Base-by-base conservation (phyloP, 345 rosid genomes). In the Camelina hispida region DNA sequence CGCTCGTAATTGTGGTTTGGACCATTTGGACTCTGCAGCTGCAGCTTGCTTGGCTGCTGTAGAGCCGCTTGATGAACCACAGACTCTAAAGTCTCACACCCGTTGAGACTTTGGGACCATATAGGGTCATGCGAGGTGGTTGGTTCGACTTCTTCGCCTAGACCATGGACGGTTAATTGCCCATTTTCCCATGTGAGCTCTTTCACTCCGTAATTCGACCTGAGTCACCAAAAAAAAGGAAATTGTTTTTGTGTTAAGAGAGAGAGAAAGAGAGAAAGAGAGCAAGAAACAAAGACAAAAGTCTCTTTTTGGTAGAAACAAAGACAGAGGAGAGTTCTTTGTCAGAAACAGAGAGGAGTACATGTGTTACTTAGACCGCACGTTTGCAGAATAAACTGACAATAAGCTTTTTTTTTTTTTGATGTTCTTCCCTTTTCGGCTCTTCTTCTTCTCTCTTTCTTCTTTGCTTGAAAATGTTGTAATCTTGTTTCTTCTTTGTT, bases 141-240 rank as follows among this genome's bases (percentile, higher is more conserved):
- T 18, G 75, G 81, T 22, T 68, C 76, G 38, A 66, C 58, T 34
- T 46, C 68, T 20, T 78, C 78, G 52, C 78, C 73, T 32, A 82
- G 82, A 56, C 86, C 90, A 47, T 83, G 78, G 69, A 84, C 81
- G 5, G 83, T 79, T 59, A 79, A 3, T 44, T 86, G 84, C 51
- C 88, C 86, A 68, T 84, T 86, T 57, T 81, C 83, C 87, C 90
- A 87, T 67, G 82, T 80, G 32, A 81, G 85, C 78, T 83, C 87
- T 69, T 81, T 79, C 6, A 81, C 76, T 75, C 81, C 85, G 42
- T 81, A 79, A 38, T 77, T 79, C 13, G 85, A 79, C 88, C 88
- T 83, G 82, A 59, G 16, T n/a, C 48, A 56, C 28, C 50, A 60
- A 30, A 32, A 6, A 6, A 15, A 7, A 4, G 1, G 17, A 25